A percentile compares a stretch with the other conserved stretches of the same genome.
Evolutionary conservation across 805 yeast species (phyloP).

Genomic region (Lipomyces kockii): DNA sequence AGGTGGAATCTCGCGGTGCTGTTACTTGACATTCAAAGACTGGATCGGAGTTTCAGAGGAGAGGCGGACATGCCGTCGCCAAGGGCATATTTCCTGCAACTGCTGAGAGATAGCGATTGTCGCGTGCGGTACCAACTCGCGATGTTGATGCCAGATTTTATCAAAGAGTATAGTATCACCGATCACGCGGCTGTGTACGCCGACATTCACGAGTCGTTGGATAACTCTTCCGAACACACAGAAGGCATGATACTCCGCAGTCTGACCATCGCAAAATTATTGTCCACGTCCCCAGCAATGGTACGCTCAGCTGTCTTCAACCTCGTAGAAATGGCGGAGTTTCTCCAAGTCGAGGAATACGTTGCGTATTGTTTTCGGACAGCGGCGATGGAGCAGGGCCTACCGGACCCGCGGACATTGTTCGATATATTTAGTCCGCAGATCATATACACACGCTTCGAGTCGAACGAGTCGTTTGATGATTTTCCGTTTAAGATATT

Average conservation of each 20-base stretch:
- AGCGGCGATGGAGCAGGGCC: constrained; percentile 50
- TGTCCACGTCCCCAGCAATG: constrained; percentile 6
- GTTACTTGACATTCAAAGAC: background rate
- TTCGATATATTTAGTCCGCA: constrained; percentile 22
- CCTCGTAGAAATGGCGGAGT: constrained; percentile 13
- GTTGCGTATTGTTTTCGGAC: constrained; percentile 59
- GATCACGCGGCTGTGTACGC: constrained; percentile 12
- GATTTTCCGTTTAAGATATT: constrained; percentile 21
- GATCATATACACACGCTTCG: constrained; percentile 25
- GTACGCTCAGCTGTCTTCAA: constrained; percentile 11
- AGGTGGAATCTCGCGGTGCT: constrained; percentile 4
- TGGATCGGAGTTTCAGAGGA: background rate
- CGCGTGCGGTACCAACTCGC: constrained; percentile 10
- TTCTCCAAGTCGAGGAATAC: constrained; percentile 41
- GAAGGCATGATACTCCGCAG: constrained; percentile 21
- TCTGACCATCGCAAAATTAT: constrained; percentile 6
- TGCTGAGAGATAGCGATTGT: constrained; percentile 11
- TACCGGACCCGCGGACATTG: constrained; percentile 13
- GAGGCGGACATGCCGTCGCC: constrained; percentile 9
- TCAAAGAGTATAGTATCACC: background rate
- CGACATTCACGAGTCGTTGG: constrained; percentile 10
- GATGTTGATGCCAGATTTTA: background rate
- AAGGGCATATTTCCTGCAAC: constrained; percentile 7
- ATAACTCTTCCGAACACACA: background rate
- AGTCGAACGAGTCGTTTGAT: constrained; percentile 1